Conservation (phyloP, 345 rosid species). For the Viola odorata region DNA sequence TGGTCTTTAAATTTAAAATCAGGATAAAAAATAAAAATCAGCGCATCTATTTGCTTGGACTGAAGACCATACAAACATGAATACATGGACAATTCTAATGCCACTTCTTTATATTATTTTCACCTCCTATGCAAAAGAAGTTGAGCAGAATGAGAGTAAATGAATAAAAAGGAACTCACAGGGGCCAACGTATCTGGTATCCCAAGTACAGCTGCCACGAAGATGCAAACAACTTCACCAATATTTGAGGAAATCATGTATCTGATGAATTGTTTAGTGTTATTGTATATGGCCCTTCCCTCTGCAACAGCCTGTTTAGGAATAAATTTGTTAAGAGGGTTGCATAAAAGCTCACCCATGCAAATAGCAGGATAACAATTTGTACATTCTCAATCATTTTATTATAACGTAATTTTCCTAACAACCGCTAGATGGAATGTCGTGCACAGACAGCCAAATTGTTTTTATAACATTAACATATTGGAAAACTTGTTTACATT, state of each 20-base stretch:
- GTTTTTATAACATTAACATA: neutral
- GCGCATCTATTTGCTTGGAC: no score
- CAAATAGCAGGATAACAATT: no score
- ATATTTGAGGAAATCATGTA: slow-evolving; percentile 99
- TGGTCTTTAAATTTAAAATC: neutral
- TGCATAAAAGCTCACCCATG: no score
- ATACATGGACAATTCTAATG: no score
- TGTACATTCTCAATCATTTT: no score
- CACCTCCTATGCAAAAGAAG: neutral
- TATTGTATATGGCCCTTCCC: slow-evolving; percentile 98
- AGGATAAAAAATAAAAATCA: no score
- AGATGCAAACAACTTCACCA: slow-evolving; percentile 98
- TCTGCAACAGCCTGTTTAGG: slow-evolving; percentile 89
- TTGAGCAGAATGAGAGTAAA: slow-evolving; percentile 2
- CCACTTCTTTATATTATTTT: no score
- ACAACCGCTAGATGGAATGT: no score
- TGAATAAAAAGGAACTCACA: slow-evolving; percentile 49
- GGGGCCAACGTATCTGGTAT: slow-evolving; percentile 98
- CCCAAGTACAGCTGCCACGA: slow-evolving; percentile 98
- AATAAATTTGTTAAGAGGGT: neutral
- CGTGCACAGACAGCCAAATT: neutral
- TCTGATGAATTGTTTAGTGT: slow-evolving; percentile 97
- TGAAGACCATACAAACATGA: no score
- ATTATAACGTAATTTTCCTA: no score
- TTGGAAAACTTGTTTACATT: slow-evolving; percentile 2